phyloP scores from a whole-genome alignment of 108 stramenopile genomes.

The Skeletonema costatum region DNA sequence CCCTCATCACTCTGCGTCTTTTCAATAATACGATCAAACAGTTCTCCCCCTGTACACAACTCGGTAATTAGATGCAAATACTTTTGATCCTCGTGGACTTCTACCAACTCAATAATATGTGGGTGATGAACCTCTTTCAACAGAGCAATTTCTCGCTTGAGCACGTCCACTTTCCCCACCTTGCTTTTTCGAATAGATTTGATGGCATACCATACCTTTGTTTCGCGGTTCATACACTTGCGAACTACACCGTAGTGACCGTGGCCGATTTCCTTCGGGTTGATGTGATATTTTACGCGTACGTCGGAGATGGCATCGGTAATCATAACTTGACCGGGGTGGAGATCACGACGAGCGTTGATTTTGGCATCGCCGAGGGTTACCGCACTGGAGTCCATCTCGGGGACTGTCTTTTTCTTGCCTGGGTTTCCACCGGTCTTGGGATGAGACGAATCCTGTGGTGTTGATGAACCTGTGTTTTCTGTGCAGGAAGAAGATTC shows the following conservation, averaged over 20 bases:
- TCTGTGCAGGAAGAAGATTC: neutral
- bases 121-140: slow-evolving; percentile 89
- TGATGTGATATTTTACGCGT: slow-evolving; percentile 82
- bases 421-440: neutral
- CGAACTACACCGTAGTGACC: slow-evolving; percentile 92
- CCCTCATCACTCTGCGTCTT: slow-evolving; percentile 91
- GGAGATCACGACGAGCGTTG: slow-evolving; percentile 37
- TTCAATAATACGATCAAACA: slow-evolving; percentile 91
- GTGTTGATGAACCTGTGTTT: neutral
- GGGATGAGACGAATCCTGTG: neutral
- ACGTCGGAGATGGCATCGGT: slow-evolving; percentile 85
- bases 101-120: slow-evolving; percentile 86
- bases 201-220: slow-evolving; percentile 86
- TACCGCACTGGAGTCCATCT: slow-evolving; percentile 26
- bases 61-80: slow-evolving; percentile 90
- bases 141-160: slow-evolving; percentile 87
- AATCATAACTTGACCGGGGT: slow-evolving; percentile 67
- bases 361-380: slow-evolving; percentile 47
- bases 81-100: slow-evolving; percentile 90
- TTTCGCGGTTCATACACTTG: slow-evolving; percentile 88
- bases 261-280: slow-evolving; percentile 88
- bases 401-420: slow-evolving; percentile 11
- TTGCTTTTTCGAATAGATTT: slow-evolving; percentile 90
- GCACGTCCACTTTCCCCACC: slow-evolving; percentile 86
- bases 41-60: slow-evolving; percentile 95